Percentiles rank a stretch among this genome's conserved stretches.
These are phyloP conservation scores for Yarrowia hollandica DNA, from an alignment of 805 yeast species.

Conservation along the genomic window DNA sequence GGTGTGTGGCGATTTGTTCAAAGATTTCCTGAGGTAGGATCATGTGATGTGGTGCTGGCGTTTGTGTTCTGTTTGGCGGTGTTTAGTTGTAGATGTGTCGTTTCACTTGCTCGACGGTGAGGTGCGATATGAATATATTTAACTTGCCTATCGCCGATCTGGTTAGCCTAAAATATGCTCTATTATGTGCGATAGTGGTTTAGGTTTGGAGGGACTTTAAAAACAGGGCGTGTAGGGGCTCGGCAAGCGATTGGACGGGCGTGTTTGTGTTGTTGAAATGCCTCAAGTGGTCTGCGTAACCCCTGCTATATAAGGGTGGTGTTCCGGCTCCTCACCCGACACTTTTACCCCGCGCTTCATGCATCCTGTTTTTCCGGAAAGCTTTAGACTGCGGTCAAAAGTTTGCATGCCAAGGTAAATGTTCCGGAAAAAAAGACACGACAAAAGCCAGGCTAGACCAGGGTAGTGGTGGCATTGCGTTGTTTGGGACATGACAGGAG, in stretches of 20 bases:
- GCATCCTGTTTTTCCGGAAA: background rate
- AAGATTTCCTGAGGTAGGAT: conserved; percentile 22
- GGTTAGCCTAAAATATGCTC: conserved; percentile 22
- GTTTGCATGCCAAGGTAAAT: background rate
- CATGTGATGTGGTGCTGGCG: background rate
- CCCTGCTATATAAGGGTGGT: background rate
- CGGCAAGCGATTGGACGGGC: too few species aligned
- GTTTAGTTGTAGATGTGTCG: background rate
- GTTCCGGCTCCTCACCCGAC: background rate
- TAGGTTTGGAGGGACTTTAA: background rate
- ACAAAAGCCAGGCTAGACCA: background rate
- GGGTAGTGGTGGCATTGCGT: background rate
- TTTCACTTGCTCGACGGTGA: too few species aligned
- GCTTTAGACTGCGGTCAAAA: background rate
- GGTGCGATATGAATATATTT: background rate
- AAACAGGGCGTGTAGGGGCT: too few species aligned
- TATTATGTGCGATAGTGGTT: conserved; percentile 15
- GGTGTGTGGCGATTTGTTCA: conserved; percentile 17
- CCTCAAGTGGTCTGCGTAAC: background rate
- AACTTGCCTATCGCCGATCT: conserved; percentile 24
- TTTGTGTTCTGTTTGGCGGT: background rate
- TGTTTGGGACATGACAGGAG: too few species aligned
- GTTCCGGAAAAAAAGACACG: background rate
- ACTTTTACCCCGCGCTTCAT: too few species aligned
- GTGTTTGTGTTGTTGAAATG: background rate